phyloP scores from a whole-genome alignment of 176 grass and related monocot species.

The Oropetium thomaeum region DNA sequence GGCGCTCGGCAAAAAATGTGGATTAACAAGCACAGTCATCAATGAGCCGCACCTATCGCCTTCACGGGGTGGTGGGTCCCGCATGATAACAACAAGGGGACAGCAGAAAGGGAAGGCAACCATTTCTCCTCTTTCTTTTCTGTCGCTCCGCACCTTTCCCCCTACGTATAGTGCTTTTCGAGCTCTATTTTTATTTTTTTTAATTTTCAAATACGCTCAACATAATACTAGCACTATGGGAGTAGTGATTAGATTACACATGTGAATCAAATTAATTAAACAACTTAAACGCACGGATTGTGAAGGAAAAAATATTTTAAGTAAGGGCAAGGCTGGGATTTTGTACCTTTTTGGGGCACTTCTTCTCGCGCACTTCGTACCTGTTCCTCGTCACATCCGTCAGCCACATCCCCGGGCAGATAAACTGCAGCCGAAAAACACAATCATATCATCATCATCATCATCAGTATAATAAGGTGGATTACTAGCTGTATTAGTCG shows the following conservation, averaged over 20 bases:
- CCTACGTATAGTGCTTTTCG: neutral
- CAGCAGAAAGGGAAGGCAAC: neutral
- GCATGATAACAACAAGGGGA: neutral
- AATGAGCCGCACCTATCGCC: neutral
- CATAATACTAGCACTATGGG: too few relatives aligned
- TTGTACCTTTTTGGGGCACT: constrained; percentile 70
- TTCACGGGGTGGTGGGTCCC: constrained; percentile 27
- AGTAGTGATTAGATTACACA: neutral
- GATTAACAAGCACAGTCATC: constrained; percentile 25
- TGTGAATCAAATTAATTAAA: neutral
- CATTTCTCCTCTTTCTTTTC: neutral
- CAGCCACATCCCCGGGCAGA: constrained; percentile 72
- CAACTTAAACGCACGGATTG: neutral
- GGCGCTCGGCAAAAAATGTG: too few relatives aligned
- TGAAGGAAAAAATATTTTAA: neutral
- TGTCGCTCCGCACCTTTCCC: neutral
- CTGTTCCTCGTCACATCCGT: constrained; percentile 64
- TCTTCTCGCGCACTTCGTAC: constrained; percentile 91
- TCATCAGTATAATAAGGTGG: neutral
- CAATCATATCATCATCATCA: neutral
- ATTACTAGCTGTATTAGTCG: neutral
- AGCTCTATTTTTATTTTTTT: neutral
- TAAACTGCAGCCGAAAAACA: constrained; percentile 19
- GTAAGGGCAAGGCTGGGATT: too few relatives aligned
- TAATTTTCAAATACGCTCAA: neutral